These are phyloP conservation scores for Silene vulgaris DNA, from an alignment of 179 eudicot genomes.

Conservation along the genomic window DNA sequence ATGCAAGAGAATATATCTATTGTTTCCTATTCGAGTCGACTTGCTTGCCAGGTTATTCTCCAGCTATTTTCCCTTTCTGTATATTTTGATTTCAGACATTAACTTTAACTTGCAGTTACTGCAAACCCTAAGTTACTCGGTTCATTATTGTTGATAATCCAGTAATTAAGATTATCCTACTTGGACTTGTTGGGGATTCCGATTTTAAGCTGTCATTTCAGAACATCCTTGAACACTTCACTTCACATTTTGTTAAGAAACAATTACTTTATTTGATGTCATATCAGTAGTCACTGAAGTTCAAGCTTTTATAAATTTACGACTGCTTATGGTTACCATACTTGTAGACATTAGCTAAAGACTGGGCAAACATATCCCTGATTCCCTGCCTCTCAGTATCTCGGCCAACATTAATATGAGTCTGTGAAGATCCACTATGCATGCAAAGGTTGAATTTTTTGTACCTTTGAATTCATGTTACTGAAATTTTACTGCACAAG, in stretches of 20 bases:
- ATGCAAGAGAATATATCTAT: conserved; percentile 95
- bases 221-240: background rate
- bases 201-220: background rate
- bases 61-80: conserved; percentile 1
- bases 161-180: background rate
- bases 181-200: background rate
- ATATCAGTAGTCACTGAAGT: background rate
- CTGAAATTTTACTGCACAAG: background rate
- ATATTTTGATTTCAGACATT: conserved; percentile 6
- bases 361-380: conserved; percentile 2
- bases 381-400: conserved; percentile 6
- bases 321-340: background rate
- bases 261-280: background rate
- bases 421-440: conserved; percentile 7
- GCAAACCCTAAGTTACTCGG: background rate
- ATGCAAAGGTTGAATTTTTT: conserved; percentile 5
- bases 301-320: background rate
- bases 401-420: conserved; percentile 4
- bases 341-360: background rate
- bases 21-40: conserved; percentile 90
- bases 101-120: background rate
- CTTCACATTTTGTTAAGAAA: background rate
- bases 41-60: conserved; percentile 75
- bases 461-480: background rate
- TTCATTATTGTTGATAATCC: background rate